Base-by-base conservation (phyloP, 805 yeast species). In the Starmerella powellii region DNA sequence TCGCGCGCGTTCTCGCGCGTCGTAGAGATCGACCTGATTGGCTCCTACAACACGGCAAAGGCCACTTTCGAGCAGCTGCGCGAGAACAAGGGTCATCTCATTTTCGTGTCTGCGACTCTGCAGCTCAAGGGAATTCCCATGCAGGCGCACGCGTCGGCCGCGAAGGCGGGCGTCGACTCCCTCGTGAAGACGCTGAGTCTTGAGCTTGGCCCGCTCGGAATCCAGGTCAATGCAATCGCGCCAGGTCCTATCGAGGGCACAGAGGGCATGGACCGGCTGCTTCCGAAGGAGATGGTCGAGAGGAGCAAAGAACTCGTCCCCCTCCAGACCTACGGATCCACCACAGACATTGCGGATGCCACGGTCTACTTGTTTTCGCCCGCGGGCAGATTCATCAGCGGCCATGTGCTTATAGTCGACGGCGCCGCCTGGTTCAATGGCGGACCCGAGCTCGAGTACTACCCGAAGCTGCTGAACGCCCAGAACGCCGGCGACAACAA, bases 111-210 rank as follows among this genome's bases (percentile, higher is more conserved):
- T 37, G 93, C 97, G 2, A 87, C 96, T 2, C 70, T 88, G 46
- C 96, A 88, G 62, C 83, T 82, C 61, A 73, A 76, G 53, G 96
- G 96, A 10, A 75, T 81, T 23, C 94, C 95, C 12, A 76, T 80
- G 65, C 96, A 88, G 63, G 55, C 76, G 5, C 96, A 88, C 56
- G 95, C 86, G 3, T 80, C 87, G 5, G 95, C 96, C 0, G 96
- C 96, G 2, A 88, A 88, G 63, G 95, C 96, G 1, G 97, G 95
- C 20, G 71, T 88, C 32, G 97, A 88, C 59, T 93, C 95, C 3
- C 66, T 87, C 29, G 75, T 84, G 21, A 77, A 80, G 50, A 79
- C 86, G 2, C 63, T 87, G 45, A 94, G 95, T 2, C 91, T 86
- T 5, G 97, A 87, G 62, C 67, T 84, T 41, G 96, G 96, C 1